phyloP scores from a whole-genome alignment of 2,329 filamentous ascomycete species.

The Apiospora marii region DNA sequence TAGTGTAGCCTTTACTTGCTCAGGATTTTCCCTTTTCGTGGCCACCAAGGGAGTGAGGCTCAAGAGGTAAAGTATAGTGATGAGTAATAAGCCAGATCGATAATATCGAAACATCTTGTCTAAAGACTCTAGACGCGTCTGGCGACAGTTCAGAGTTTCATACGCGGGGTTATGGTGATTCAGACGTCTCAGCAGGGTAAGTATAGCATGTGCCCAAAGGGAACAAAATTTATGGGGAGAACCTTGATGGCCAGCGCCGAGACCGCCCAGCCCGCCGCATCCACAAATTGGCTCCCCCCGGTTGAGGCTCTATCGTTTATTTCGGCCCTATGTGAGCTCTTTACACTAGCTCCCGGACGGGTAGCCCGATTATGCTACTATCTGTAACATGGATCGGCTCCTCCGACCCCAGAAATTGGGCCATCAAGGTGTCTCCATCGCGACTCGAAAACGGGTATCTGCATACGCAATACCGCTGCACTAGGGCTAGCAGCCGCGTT shows the following conservation, averaged over 20 bases:
- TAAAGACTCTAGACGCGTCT: not conserved
- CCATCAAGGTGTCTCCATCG: constrained; percentile 3
- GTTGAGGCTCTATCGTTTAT: not conserved
- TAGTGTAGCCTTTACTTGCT: not conserved
- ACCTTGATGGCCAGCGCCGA: constrained; percentile 9
- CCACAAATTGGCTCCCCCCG: not conserved
- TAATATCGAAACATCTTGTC: not conserved
- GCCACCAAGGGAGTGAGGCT: not conserved
- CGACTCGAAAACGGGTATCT: not conserved
- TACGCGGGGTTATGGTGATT: too few relatives aligned
- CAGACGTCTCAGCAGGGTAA: not conserved
- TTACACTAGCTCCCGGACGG: not conserved
- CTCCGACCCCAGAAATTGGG: not conserved
- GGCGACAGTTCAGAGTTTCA: not conserved
- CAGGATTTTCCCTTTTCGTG: not conserved
- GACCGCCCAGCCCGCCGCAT: not conserved
- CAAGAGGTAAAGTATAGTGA: not conserved
- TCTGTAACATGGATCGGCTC: not conserved
- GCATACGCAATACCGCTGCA: not conserved
- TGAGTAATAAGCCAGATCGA: not conserved
- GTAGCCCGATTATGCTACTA: not conserved
- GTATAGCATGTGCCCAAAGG: not conserved
- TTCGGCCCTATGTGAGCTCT: not conserved
- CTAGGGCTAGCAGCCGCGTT: not conserved
- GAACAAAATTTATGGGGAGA: not conserved